Base-by-base conservation (phyloP, 305 asterid species). In the Fraxinus latifolia region DNA sequence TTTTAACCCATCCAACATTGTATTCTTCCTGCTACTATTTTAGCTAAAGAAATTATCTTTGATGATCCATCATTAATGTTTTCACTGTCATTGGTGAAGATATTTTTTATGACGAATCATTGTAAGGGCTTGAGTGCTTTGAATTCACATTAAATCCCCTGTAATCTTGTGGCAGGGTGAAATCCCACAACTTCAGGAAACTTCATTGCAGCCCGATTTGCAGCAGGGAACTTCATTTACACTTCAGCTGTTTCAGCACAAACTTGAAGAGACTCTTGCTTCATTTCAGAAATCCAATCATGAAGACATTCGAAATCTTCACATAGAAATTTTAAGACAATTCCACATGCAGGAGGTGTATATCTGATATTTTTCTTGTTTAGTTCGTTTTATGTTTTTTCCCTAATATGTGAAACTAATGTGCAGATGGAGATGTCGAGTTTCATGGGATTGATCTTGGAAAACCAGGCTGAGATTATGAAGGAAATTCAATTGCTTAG, bases 271-370 rank as follows among this genome's bases (percentile, higher is more conserved):
- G 87, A 93, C 94, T 36, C 97, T 96, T 73, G 86, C 89, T 77
- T 91, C 97, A 47, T 90, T 94, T 89, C 98, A 93, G 89, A 90
- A 91, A 83, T 91, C 98, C 82, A 90, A 93, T 86, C 99, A 93
- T 11, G 96, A 92, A 82, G 98, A 93, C 79, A 91, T 92, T 92
- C 92, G 98, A 36, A 94, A 96, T 87, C 98, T 96, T 83, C 98
- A 96, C 77, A 83, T 96, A 36, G 98, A 96, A 88, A 86, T 92
- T 77, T 77, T 94, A 44, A 92, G 98, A 84, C 98, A 96, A 79
- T 94, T 91, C 83, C 98, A 96, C 77, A 83, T 94, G 92, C 99
- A 91, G 86, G 97, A 96, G 98, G 99, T 96, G 89, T 78, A 79
- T 79, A 50, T 76, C 74, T 53, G 33, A 72, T 31, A 31, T 21